Base-by-base conservation (phyloP, 2,329 filamentous ascomycete species). In the Ceratocystiopsis sp. region DNA sequence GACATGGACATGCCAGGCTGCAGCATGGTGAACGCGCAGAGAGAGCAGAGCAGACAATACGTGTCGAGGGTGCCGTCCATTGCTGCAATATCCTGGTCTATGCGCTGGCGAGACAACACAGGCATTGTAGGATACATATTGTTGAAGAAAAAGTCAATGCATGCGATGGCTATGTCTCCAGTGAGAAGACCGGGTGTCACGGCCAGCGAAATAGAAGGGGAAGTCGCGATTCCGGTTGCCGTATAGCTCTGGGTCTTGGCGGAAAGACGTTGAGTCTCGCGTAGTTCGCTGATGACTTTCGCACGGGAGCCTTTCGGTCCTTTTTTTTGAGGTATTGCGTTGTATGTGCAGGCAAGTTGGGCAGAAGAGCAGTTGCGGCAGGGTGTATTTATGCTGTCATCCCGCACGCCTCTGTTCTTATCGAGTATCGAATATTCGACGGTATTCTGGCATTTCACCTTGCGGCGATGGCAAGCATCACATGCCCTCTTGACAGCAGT, bases 311-410 rank as follows among this genome's bases (percentile, higher is more conserved):
- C 79, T 60, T 83, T 83, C 37, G 79, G 80, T 1, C 80, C 80
- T 58, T 84, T 84, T 63, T 83, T 84, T 61, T 81, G 79, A 2
- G 78, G 78, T 34, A 83, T 75, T 33, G 78, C 75, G 61, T 81
- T 78, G 67, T 83, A 84, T 29, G 78, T 83, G 65, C 80, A 84
- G 13, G 69, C 66, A 16, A 84, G 65, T 53, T 75, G 69, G 8
- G 79, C 75, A 9, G 77, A 72, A 13, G 68, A 67, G 60, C 80
- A 84, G 59, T 83, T 82, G 47, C 73, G 70, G 59, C 80, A 85
- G 17, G 80, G 78, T 11, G 25, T 29, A 53, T 77, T 77, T 55
- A 75, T 65, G 45, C 78, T 77, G 54, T 82, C 77, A 11, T 29
- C 25, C 25, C 25, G 25, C 10, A 8, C 25, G 25, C 25, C 25